A percentile compares a stretch with the other conserved stretches of the same genome.
Evolutionary conservation across 306 rosid species (phyloP).

Genomic region (Prunus armeniaca): DNA sequence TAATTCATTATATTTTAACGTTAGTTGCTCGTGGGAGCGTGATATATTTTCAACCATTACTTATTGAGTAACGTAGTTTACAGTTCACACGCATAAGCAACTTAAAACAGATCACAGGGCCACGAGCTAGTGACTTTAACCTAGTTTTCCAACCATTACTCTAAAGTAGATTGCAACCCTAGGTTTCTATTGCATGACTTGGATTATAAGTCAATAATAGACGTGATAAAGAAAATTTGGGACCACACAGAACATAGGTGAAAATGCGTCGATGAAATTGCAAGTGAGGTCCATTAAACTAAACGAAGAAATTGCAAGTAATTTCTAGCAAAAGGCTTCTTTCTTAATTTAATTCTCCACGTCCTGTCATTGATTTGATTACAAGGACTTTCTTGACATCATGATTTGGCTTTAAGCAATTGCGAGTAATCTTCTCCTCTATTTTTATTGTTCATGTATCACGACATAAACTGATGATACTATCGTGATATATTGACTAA

Average conservation of each 20-base stretch:
- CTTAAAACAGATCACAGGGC: too few species aligned
- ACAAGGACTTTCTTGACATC: not conserved
- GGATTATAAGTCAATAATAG: not conserved
- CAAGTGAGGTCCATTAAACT: not conserved
- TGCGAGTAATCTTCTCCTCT: not conserved
- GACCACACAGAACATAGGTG: not conserved
- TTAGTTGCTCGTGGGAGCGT: too few species aligned
- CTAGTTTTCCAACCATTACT: too few species aligned
- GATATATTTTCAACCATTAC: too few species aligned
- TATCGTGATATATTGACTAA: not conserved
- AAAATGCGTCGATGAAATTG: not conserved
- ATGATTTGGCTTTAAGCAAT: conserved; percentile 8
- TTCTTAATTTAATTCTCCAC: conserved; percentile 26
- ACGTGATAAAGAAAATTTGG: too few species aligned
- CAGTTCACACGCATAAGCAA: too few species aligned
- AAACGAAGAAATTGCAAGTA: too few species aligned
- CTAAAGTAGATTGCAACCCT: too few species aligned
- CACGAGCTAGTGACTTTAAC: too few species aligned
- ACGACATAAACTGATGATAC: not conserved
- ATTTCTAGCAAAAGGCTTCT: not conserved
- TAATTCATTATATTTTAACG: too few species aligned
- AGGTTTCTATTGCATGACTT: not conserved
- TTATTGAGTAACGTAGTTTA: too few species aligned
- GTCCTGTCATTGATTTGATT: conserved; percentile 24
- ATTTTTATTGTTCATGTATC: too few species aligned